These are phyloP conservation scores for Fraxinus latifolia DNA, from an alignment of 305 asterid species.

Conservation along the genomic window DNA sequence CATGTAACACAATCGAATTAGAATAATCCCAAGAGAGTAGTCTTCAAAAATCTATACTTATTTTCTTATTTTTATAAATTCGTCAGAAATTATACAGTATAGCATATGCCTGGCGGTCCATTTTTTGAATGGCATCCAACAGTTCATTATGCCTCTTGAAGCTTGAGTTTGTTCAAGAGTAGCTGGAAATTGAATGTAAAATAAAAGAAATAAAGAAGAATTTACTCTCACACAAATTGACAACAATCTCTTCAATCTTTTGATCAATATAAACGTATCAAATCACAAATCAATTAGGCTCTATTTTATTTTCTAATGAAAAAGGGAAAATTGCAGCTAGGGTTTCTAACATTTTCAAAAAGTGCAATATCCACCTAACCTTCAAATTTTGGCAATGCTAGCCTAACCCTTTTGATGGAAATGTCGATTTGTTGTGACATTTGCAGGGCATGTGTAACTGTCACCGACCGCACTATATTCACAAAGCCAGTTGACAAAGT, in stretches of 20 bases:
- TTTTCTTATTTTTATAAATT: not conserved
- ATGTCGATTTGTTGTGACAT: not conserved
- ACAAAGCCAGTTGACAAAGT: too few relatives aligned
- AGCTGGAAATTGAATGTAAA: not conserved
- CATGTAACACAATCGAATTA: not conserved
- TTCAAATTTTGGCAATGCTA: not conserved
- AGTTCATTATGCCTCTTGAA: not conserved
- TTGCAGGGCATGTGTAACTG: not conserved
- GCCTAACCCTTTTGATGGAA: not conserved
- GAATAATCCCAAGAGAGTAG: not conserved
- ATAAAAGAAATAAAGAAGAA: not conserved
- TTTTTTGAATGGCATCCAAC: not conserved
- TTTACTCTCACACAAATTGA: not conserved
- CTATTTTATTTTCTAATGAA: not conserved
- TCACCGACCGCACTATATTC: too few relatives aligned
- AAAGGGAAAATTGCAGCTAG: not conserved
- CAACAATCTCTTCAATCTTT: not conserved
- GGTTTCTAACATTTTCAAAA: not conserved
- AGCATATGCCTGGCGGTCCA: not conserved
- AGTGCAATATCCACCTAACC: not conserved
- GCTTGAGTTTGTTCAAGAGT: not conserved
- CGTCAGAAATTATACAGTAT: not conserved
- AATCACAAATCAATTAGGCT: not conserved
- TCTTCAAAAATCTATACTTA: not conserved
- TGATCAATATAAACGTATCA: not conserved